Evolutionary conservation across 2,329 filamentous ascomycete genomes (phyloP), one percentile per base, ranked within the genome.

Genomic region (Biscogniauxia marginata): DNA sequence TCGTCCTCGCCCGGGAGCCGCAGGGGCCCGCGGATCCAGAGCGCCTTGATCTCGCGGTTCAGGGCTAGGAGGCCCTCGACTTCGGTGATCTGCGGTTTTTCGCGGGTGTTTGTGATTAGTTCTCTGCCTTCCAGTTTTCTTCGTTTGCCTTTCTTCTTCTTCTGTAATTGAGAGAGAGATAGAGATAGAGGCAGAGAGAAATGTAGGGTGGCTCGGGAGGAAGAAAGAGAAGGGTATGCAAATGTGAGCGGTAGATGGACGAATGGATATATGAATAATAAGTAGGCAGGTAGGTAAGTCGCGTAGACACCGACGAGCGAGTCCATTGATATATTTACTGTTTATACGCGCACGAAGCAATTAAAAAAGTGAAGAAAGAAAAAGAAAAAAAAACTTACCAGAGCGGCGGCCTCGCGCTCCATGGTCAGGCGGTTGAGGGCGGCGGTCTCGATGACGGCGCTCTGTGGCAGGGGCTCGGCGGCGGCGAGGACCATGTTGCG

Each of bases 1-100:
- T 75, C 73, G 39, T 75, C 75, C 50, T 79, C 75, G 46, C 74
- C 76, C 3, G 77, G 72, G 47, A 69, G 72, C 54, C 73, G 73
- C 21, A 82, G 68, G 1, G 79, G 74, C 1, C 80, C 79, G 54
- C 76, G 73, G 9, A 80, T 71, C 78, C 79, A 81, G 21, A 82
- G 70, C 53, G 78, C 74, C 60, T 80, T 79, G 55, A 83, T 71
- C 59, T 77, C 75, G 39, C 79, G 75, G 18, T 73, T 80, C 11
- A 83, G 69, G 23, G 70, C 65, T 3, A 81, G 71, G 3, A 83
- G 70, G 56, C 79, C 75, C 57, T 82, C 70, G 24, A 74, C 61
- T 7, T 74, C 73, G 56, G 73, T 68, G 54, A 76, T 73, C 75
- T 78, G 51, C 25, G 18, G 3, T 18, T 19, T n/a, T n/a, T n/a